phyloP scores from a whole-genome alignment of 139 green algal species.

The Axilococcus clingmanii region DNA sequence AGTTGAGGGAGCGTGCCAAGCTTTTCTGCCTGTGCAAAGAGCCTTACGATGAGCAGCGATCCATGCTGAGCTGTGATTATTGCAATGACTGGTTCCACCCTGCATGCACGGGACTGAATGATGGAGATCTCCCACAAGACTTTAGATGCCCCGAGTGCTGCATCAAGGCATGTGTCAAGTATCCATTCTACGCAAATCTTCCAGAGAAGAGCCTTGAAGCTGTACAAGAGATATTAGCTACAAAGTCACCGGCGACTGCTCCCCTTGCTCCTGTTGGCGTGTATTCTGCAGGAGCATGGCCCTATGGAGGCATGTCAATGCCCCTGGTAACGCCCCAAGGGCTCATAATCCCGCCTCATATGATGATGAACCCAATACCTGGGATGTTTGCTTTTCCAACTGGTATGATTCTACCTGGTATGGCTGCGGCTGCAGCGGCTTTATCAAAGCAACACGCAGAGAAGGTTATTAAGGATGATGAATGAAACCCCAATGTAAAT shows the following conservation, averaged over 20 bases:
- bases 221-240: conserved; percentile 9
- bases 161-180: conserved; percentile 15
- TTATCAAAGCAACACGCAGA: background rate
- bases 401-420: no score
- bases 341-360: no score
- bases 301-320: background rate
- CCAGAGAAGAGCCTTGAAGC: conserved; percentile 14
- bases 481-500: no score
- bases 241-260: no score
- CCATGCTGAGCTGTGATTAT: conserved; percentile 59
- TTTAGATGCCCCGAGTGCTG: conserved; percentile 47
- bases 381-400: no score
- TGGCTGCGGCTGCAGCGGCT: background rate
- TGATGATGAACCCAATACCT: no score
- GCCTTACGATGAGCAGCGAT: conserved; percentile 41
- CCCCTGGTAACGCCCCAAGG: no score
- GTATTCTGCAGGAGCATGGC: background rate
- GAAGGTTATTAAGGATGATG: no score
- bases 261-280: background rate
- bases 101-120: conserved; percentile 48
- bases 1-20: conserved; percentile 28
- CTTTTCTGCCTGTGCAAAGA: conserved; percentile 59
- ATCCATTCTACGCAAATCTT: conserved; percentile 14
- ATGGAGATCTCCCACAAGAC: conserved; percentile 19
- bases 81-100: conserved; percentile 66